phyloP scores from a whole-genome alignment of 1,284 basidiomycete species.

The Xerocomus nothofagi region DNA sequence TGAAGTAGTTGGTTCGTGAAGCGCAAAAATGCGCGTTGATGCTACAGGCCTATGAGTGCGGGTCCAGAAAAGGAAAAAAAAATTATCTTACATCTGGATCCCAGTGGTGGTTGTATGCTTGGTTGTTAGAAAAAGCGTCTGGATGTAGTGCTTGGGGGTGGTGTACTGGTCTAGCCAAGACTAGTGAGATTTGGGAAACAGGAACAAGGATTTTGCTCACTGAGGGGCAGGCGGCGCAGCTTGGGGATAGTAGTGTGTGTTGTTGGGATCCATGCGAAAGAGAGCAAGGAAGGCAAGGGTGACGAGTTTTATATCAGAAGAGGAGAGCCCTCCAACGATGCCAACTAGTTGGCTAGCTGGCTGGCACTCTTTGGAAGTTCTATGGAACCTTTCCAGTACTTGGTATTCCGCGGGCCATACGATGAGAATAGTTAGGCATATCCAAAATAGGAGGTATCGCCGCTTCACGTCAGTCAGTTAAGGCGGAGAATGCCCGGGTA shows the following conservation, averaged over 20 bases:
- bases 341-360: constrained; percentile 1
- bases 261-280: neutral
- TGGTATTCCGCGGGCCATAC: neutral
- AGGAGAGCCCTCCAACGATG: constrained; percentile 15
- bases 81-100: neutral
- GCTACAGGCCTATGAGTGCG: constrained; percentile 6
- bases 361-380: constrained; percentile 7
- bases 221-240: fast-evolving
- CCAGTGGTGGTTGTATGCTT: constrained; percentile 7
- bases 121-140: fast-evolving
- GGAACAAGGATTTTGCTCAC: neutral
- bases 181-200: neutral
- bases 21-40: neutral
- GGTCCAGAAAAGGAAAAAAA: neutral
- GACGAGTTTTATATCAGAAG: no score
- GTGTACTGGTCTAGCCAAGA: neutral
- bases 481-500: neutral
- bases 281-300: no score
- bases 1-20: neutral
- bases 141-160: neutral
- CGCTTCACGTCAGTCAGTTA: neutral
- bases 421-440: neutral
- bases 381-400: neutral
- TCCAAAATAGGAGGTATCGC: neutral
- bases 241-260: no score